Base-by-base conservation (phyloP, 1,139 yeast species). In the Blastobotrys indianensis region DNA sequence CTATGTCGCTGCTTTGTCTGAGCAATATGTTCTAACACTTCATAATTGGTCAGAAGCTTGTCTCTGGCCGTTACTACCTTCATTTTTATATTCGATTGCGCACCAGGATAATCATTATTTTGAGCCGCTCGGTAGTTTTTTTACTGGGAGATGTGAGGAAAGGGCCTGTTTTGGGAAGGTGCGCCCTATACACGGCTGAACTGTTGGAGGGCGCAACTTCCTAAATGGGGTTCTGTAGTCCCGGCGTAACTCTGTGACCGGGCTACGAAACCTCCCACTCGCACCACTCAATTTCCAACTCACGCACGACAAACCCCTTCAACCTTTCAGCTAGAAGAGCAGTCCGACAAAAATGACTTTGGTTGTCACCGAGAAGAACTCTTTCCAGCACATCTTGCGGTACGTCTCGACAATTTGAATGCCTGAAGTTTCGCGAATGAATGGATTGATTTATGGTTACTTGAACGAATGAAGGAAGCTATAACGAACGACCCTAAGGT, bases 381-480 rank as follows among this genome's bases (percentile, higher is more conserved):
- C 94, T 74, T 92, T 94, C 95, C 98, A 94, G 81, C 99, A 94
- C 94, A 92, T 92, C 80, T 87, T 92, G 80, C 98, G 97, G 94
- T 85, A 84, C 75, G 94, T 83, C 34, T 30, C 13, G n/a, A 12
- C 11, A 33, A 30, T 30, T 30, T 16, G 9, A 33, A 4, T 4
- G 7, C 25, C 25, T 20, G 25, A 4, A 7, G 25, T 20, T 20
- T 20, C 7, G 25, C 25, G 25, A 20, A 20, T 20, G 25, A 20
- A 20, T 20, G 25, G 4, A 20, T 20, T 20, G 7, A 20, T 20
- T n/a, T 42, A 37, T 11, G 28, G 32, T 15, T 29, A 13, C 9
- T 42, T n/a, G 42, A 23, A 28, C 25, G 37, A 12, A n/a, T n/a
- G n/a, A n/a, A n/a, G n/a, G n/a, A n/a, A n/a, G n/a, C n/a, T n/a